A percentile compares a stretch with the other conserved stretches of the same genome.
phyloP scores from a whole-genome alignment of 768 basidiomycete genomes.

The Boletus rubropictus region DNA sequence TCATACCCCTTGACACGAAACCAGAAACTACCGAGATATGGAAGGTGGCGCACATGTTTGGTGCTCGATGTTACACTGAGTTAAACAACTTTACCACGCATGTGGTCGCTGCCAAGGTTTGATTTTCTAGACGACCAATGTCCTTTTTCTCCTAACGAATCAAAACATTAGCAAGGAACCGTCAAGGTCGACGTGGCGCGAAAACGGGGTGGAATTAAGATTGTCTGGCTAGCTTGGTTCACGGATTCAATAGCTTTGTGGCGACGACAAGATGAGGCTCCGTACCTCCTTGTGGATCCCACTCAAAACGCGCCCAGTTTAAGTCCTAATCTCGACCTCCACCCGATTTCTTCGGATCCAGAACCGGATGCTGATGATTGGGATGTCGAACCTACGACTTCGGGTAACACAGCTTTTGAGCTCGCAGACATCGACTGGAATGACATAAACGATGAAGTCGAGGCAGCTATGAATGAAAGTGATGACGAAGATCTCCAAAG shows the following conservation, averaged over 20 bases:
- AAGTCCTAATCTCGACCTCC: conserved; percentile 42
- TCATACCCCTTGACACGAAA: conserved; percentile 83
- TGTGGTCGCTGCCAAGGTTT: conserved; percentile 84
- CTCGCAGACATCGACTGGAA: conserved; percentile 72
- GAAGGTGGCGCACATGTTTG: conserved; percentile 82
- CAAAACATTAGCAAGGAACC: conserved; percentile 66
- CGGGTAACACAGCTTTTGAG: conserved; percentile 36
- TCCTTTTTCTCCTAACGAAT: conserved; percentile 5
- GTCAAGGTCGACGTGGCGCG: conserved; percentile 86
- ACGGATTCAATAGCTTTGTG: conserved; percentile 86
- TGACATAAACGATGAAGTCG: conserved; percentile 80
- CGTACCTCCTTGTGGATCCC: conserved; percentile 67
- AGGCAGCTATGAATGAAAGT: conserved; percentile 79
- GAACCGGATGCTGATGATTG: conserved; percentile 68
- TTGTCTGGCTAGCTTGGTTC: conserved; percentile 90
- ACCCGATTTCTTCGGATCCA: conserved; percentile 57
- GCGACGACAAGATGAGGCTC: conserved; percentile 71
- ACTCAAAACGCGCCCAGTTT: conserved; percentile 35
- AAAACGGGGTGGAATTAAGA: conserved; percentile 66
- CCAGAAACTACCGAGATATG: conserved; percentile 82
- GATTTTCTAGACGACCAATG: conserved; percentile 5
- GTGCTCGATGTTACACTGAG: conserved; percentile 73
- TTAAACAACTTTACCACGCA: conserved; percentile 70
- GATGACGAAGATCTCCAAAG: conserved; percentile 46
- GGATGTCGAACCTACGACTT: conserved; percentile 42